Percentiles rank a stretch among this genome's conserved stretches.
Conservation (phyloP, 208 protist genomes). For the Trypanosoma vivax region DNA sequence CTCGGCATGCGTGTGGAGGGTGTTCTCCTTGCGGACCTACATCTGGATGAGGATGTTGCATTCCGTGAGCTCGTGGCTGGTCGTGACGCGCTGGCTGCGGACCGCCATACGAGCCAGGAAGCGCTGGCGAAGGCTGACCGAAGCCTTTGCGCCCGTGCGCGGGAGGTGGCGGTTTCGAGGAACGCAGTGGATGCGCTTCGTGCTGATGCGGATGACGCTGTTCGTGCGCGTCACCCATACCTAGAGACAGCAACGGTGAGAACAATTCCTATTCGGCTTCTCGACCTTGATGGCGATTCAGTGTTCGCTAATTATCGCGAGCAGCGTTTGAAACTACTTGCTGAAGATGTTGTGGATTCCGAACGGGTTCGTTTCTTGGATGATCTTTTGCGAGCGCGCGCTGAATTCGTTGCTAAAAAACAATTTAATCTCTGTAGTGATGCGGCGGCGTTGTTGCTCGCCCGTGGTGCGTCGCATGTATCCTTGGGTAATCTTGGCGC, state of each 20-base stretch:
- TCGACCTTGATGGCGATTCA: slow-evolving; percentile 30
- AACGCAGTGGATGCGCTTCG: slow-evolving; percentile 37
- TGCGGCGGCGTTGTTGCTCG: not conserved
- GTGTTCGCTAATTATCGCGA: slow-evolving; percentile 29
- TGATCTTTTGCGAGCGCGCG: slow-evolving; percentile 49
- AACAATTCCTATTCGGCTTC: slow-evolving; percentile 33
- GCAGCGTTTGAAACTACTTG: slow-evolving; percentile 32
- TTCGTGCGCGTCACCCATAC: slow-evolving; percentile 55
- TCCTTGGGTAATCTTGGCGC: not conserved
- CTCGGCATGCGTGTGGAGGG: slow-evolving; percentile 23
- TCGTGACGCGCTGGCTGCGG: slow-evolving; percentile 1
- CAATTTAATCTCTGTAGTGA: not conserved
- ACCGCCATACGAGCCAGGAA: slow-evolving; percentile 1
- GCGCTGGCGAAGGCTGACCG: slow-evolving; percentile 17
- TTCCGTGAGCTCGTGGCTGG: slow-evolving; percentile 24
- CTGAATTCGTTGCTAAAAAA: slow-evolving; percentile 9
- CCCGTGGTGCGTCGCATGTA: not conserved
- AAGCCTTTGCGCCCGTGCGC: slow-evolving; percentile 16
- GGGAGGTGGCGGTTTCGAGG: slow-evolving; percentile 15
- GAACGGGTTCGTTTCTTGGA: slow-evolving; percentile 56
- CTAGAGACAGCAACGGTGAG: slow-evolving; percentile 33
- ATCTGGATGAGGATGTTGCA: slow-evolving; percentile 23
- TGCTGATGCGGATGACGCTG: slow-evolving; percentile 46
- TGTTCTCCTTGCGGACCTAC: slow-evolving; percentile 36
- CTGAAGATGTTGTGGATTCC: slow-evolving; percentile 38